Evolutionary conservation across 2,329 filamentous ascomycete genomes (phyloP).

Genomic region (Blastomyces gilchristii): DNA sequence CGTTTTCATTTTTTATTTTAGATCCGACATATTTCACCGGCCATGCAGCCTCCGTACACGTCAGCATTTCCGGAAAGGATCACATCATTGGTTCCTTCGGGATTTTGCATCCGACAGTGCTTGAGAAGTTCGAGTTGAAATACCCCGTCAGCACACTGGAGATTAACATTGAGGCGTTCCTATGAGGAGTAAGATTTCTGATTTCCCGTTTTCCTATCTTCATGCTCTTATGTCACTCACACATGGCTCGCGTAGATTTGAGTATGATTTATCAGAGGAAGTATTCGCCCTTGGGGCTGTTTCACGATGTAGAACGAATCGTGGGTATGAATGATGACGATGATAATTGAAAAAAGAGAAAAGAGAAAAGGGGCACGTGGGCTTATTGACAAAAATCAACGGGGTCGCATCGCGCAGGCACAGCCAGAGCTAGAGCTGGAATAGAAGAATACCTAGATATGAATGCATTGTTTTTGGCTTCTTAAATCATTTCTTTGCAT

Average conservation of each 20-base stretch:
- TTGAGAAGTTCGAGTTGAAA: conserved; percentile 88
- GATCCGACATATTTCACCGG: conserved; percentile 85
- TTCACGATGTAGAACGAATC: neutral
- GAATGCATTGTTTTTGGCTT: neutral
- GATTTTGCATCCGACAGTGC: conserved; percentile 82
- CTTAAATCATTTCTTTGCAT: neutral
- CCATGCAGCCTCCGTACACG: conserved; percentile 74
- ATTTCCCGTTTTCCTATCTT: too few species aligned
- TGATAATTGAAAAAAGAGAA: neutral
- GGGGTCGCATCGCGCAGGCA: neutral
- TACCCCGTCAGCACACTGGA: conserved; percentile 91
- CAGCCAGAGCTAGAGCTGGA: neutral
- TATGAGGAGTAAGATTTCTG: conserved; percentile 42
- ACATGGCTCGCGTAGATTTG: neutral
- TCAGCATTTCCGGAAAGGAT: conserved; percentile 64
- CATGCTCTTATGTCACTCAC: too few species aligned
- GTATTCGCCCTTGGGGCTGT: neutral
- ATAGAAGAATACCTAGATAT: neutral
- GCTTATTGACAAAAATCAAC: neutral
- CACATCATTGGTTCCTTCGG: conserved; percentile 79
- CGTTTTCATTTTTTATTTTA: neutral
- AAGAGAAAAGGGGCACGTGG: neutral
- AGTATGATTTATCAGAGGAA: neutral
- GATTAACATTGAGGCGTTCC: conserved; percentile 86
- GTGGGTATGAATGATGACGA: neutral